Evolutionary conservation across 2,329 filamentous ascomycete species (phyloP).

Genomic region (Didymella exigua): DNA sequence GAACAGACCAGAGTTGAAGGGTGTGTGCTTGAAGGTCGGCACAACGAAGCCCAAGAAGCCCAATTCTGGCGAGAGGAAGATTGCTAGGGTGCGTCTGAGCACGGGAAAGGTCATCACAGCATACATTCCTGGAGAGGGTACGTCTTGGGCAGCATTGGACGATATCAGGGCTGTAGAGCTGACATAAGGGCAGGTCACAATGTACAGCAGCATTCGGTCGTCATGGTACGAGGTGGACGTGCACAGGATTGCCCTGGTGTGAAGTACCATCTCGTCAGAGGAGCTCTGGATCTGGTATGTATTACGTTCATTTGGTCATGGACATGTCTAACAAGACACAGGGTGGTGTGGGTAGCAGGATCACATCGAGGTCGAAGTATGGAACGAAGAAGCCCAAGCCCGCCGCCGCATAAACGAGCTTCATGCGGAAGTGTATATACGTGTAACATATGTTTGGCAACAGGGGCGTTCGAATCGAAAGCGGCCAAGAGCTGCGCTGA

Average conservation of each 20-base stretch:
- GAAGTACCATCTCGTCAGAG: conserved; percentile 90
- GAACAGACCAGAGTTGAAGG: conserved; percentile 82
- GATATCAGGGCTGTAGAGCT: conserved; percentile 8
- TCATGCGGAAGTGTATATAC: conserved; percentile 24
- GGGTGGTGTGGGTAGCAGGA: conserved; percentile 87
- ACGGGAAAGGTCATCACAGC: conserved; percentile 86
- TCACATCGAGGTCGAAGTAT: conserved; percentile 90
- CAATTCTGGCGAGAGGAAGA: conserved; percentile 96
- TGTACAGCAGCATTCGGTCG: conserved; percentile 97
- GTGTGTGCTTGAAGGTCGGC: conserved; percentile 92
- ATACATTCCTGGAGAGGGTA: conserved; percentile 93
- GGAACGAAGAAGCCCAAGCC: conserved; percentile 97
- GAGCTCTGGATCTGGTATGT: conserved; percentile 89
- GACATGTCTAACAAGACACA: conserved; percentile 50
- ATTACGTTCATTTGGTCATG: background rate
- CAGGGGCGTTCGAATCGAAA: conserved; percentile 27
- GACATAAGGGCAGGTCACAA: conserved; percentile 71
- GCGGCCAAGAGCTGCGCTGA: conserved; percentile 4
- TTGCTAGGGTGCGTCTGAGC: conserved; percentile 86
- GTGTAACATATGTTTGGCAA: conserved; percentile 39
- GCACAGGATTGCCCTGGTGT: conserved; percentile 98
- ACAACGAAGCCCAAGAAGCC: conserved; percentile 97
- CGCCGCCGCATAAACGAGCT: conserved; percentile 28
- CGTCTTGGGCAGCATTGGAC: conserved; percentile 16
- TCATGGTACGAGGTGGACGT: conserved; percentile 90